Percentiles rank a stretch among this genome's conserved stretches.
phyloP scores from a whole-genome alignment of 208 protist species.

The Crithidia brevicula region DNA sequence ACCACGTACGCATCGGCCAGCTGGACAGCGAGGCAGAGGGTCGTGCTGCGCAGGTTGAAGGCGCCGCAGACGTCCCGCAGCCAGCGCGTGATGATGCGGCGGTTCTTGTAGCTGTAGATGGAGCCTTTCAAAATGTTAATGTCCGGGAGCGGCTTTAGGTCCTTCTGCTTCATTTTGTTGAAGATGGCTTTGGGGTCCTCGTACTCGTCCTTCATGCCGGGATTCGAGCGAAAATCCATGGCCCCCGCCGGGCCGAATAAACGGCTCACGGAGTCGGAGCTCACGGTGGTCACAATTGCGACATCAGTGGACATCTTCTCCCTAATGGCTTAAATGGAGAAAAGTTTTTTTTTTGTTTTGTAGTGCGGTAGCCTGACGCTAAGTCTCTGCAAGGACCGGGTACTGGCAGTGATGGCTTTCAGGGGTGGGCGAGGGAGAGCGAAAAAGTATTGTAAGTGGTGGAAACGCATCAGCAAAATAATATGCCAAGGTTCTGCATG shows the following conservation, averaged over 20 bases:
- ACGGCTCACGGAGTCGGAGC: conserved; percentile 61
- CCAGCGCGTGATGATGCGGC: conserved; percentile 82
- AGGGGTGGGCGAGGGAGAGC: too few relatives aligned
- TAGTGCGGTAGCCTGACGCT: too few relatives aligned
- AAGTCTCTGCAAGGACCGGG: too few relatives aligned
- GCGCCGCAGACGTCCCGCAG: conserved; percentile 80
- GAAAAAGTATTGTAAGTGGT: too few relatives aligned
- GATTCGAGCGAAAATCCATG: conserved; percentile 80
- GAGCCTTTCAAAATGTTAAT: conserved; percentile 76
- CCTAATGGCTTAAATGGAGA: too few relatives aligned
- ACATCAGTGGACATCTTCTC: conserved; percentile 29
- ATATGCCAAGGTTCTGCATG: too few relatives aligned
- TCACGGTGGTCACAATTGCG: conserved; percentile 67
- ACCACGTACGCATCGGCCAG: conserved; percentile 77
- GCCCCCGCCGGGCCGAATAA: conserved; percentile 65
- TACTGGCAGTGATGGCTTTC: too few relatives aligned
- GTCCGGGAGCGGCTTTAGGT: conserved; percentile 61
- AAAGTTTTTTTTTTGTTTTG: too few relatives aligned
- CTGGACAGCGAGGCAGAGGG: conserved; percentile 84
- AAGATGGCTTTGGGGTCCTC: conserved; percentile 67
- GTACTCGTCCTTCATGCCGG: conserved; percentile 54
- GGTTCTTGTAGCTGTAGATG: conserved; percentile 87
- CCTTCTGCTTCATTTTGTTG: conserved; percentile 71
- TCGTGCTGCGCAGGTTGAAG: conserved; percentile 79
- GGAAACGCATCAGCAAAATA: too few relatives aligned